These are phyloP conservation scores for Agaricus sinodeliciosus DNA, from an alignment of 768 basidiomycete genomes.

Conservation along the genomic window DNA sequence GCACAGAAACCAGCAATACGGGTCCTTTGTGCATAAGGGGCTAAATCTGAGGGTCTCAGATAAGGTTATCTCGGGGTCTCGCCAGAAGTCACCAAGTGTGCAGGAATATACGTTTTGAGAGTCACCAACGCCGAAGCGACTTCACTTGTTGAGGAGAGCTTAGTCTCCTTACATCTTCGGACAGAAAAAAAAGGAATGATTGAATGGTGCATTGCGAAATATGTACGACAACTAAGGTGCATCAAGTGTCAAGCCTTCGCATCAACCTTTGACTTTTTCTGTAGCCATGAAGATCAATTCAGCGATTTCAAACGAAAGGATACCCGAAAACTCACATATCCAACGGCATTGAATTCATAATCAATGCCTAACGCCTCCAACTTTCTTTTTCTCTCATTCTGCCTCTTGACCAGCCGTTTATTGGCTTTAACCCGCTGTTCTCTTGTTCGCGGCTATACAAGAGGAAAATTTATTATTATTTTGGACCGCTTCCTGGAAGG, in stretches of 20 bases:
- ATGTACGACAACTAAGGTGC: conserved; percentile 5
- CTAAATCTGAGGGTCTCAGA: no score
- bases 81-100: no score
- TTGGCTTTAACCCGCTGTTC: conserved; percentile 60
- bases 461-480: background rate
- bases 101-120: no score
- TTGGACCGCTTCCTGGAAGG: background rate
- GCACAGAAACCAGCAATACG: no score
- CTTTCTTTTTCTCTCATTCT: conserved; percentile 72
- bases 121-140: no score
- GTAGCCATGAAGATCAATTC: background rate
- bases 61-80: no score
- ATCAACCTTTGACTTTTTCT: conserved; percentile 20
- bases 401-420: conserved; percentile 67
- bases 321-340: conserved; percentile 58
- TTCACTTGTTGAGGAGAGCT: no score
- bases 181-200: background rate
- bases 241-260: conserved; percentile 11
- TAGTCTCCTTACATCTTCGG: background rate
- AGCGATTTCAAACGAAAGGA: background rate
- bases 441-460: conserved; percentile 59
- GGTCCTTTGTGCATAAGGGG: no score
- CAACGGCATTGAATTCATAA: conserved; percentile 76
- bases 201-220: background rate
- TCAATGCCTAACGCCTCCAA: conserved; percentile 77